Conservation (phyloP, 305 asterid genomes). For the Withania somnifera region DNA sequence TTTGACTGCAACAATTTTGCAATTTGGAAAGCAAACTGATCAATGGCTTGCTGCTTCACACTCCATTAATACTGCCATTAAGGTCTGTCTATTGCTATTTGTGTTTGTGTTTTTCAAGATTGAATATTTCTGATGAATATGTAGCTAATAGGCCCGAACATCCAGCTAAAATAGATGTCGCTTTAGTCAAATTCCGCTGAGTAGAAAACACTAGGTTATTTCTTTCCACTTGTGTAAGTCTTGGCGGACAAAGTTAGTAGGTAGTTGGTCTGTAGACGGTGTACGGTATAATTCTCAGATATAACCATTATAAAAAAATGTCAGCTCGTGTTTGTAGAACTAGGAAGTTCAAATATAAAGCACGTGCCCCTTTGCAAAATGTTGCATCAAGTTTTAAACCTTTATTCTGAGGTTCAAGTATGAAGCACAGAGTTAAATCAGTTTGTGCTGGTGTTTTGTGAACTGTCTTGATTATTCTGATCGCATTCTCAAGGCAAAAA, state of each 20-base stretch:
- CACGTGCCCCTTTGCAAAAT: not conserved
- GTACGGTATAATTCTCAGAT: not conserved
- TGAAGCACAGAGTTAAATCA: not conserved
- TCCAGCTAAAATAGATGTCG: not conserved
- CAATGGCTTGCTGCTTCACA: conserved; percentile 87
- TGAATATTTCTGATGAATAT: not conserved
- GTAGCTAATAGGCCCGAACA: not conserved
- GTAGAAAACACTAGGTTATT: not conserved
- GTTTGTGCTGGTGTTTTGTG: not conserved
- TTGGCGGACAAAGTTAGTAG: not conserved
- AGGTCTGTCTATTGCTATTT: conserved; percentile 27
- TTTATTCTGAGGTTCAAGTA: not conserved
- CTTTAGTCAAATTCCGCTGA: not conserved
- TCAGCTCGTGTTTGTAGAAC: not conserved
- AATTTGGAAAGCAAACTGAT: conserved; percentile 70
- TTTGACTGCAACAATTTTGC: conserved; percentile 37
- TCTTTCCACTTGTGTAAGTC: not conserved
- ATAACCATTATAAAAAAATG: not conserved
- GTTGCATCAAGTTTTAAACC: not conserved
- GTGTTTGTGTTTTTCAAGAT: not conserved
- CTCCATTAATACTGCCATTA: conserved; percentile 69
- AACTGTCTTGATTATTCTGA: not conserved
- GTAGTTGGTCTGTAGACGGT: too few species aligned
- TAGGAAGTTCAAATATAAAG: not conserved
- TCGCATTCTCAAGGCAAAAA: not conserved